Base-by-base conservation (phyloP, 2,329 filamentous ascomycete species). In the Apiospora rasikravindrae region DNA sequence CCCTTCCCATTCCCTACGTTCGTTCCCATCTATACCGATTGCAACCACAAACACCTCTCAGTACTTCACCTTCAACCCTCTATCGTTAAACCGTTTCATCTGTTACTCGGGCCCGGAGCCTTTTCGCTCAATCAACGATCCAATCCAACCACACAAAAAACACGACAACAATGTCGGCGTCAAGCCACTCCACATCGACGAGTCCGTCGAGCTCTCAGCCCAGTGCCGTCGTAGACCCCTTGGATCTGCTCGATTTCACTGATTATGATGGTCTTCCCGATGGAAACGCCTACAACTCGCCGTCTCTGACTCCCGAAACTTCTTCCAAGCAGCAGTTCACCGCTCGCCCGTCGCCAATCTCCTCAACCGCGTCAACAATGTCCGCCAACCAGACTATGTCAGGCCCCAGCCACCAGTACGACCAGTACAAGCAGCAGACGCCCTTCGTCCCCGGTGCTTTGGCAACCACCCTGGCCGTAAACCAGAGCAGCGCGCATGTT, bases 361-460 rank as follows among this genome's bases (percentile, higher is more conserved):
- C 88, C 61, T 84, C 86, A 71, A 87, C 89, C 6, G 87, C 89
- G n/a, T 83, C 86, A 4, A 83, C 85, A 47, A 82, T 91, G 72
- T 82, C 89, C 24, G 82, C 88, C 10, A 82, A 78, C 37, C 88
- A 92, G 74, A 88, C 88, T 26, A 89, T 95, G 79, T 91, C 90
- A 67, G 94, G 91, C 47, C 96, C 96, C 11, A 98, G 94, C 82
- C 95, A 98, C 85, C 94, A 97, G 83, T 98, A 98, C 86, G 94
- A 95, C 79, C 91, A 94, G 80, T 97, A 98, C 86, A 94, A 94
- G 85, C 96, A 99, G 82, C 95, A 98, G 86, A 98, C 96, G 4
- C 95, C 95, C 75, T 91, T 98, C 42, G 94, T 96, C 0, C 92
- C 94, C 1, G 95, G 95, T 74, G 95, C 94, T 70, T 86, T 96